Conservation (phyloP, 1,284 basidiomycete genomes). For the Nidula niveotomentosa region DNA sequence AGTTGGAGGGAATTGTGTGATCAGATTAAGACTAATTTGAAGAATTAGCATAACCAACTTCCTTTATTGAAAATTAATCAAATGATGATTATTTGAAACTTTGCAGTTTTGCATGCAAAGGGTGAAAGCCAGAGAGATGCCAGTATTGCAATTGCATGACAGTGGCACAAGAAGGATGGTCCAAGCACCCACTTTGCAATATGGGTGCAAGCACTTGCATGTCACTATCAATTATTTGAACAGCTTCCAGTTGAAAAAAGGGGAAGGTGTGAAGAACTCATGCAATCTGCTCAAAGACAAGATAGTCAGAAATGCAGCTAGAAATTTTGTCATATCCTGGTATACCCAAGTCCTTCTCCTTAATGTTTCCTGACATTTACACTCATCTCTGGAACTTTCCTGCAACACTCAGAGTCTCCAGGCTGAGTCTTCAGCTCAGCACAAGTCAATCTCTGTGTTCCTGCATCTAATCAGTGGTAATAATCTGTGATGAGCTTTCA, state of each 20-base stretch:
- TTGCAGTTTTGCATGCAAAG: neutral
- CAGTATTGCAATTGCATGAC: neutral
- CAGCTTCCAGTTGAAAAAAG: neutral
- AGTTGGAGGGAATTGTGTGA: neutral
- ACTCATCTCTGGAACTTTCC: too few relatives aligned
- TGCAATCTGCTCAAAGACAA: neutral
- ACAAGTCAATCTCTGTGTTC: too few relatives aligned
- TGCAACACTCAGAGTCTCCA: too few relatives aligned
- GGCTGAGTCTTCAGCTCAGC: too few relatives aligned
- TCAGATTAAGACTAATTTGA: neutral
- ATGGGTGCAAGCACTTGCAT: neutral
- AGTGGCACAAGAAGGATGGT: neutral
- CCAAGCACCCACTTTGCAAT: neutral
- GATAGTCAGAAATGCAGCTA: neutral
- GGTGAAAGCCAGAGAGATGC: neutral
- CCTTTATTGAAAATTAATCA: neutral
- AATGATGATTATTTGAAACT: neutral
- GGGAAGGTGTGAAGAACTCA: neutral
- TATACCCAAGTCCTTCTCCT: too few relatives aligned
- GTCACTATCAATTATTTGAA: neutral
- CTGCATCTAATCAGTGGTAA: too few relatives aligned
- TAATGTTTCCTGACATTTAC: too few relatives aligned
- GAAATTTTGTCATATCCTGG: too few relatives aligned
- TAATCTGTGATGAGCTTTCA: too few relatives aligned
- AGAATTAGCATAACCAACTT: neutral